A percentile compares a stretch with the other conserved stretches of the same genome.
These are phyloP conservation scores for Hyaloperonospora arabidopsidis DNA, from an alignment of 352 stramenopile species.

Conservation along the genomic window DNA sequence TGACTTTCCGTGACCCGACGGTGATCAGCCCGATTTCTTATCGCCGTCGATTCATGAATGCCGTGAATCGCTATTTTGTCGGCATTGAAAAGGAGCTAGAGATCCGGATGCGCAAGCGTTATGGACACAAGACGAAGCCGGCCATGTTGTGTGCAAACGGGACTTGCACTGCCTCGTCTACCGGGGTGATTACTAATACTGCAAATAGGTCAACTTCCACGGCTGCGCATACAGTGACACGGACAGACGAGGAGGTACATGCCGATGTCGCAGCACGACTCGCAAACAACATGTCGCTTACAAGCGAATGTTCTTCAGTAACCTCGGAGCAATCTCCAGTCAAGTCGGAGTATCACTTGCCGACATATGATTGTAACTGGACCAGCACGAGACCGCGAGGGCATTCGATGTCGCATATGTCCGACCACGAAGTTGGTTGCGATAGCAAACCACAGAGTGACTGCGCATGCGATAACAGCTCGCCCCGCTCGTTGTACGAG, in stretches of 20 bases:
- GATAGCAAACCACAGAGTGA: conserved; percentile 33
- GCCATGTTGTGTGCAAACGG: conserved; percentile 3
- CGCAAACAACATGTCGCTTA: conserved; percentile 27
- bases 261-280: conserved; percentile 28
- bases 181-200: neutral
- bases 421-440: conserved; percentile 24
- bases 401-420: conserved; percentile 41
- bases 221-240: neutral
- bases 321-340: conserved; percentile 5
- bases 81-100: conserved; percentile 71
- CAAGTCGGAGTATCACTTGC: conserved; percentile 27
- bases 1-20: conserved; percentile 78
- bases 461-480: conserved; percentile 20
- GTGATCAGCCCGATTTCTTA: conserved; percentile 80
- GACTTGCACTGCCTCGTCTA: conserved; percentile 1
- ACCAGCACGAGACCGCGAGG: conserved; percentile 35
- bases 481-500: conserved; percentile 25
- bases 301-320: conserved; percentile 18
- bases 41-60: conserved; percentile 71
- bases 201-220: conserved; percentile 6
- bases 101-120: conserved; percentile 54
- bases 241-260: conserved; percentile 19
- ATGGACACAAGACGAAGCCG: conserved; percentile 23
- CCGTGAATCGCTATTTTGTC: conserved; percentile 76
- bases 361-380: conserved; percentile 30